Base-by-base conservation (phyloP, 345 rosid genomes). In the Gossypium ekmanianum region DNA sequence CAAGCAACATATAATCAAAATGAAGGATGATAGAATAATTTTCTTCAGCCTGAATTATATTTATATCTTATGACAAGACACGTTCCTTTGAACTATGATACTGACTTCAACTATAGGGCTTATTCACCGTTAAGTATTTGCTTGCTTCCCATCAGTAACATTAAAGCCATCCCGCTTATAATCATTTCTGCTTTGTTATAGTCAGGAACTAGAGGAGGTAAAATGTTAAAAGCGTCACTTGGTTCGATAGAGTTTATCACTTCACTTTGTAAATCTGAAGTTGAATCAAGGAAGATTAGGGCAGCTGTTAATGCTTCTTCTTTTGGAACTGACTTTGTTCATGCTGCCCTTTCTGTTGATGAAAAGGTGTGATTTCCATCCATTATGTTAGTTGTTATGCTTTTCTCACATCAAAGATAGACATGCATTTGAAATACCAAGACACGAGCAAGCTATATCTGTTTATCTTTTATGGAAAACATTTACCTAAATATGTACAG, bases 161-260 rank as follows among this genome's bases (percentile, higher is more conserved):
- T 70, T 48, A 52, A 52, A 51, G 52, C 11, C 47, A 70, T 70
- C 61, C 13, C 29, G 2, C 24, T 74, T 79, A 71, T 76, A 52
- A 51, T 71, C 26, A 57, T 74, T 80, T 76, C 47, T 77, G 48
- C 73, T 70, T 83, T 81, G 59, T 78, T 81, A 76, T 83, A 92
- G 97, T 81, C 93, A 82, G 88, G 85, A 84, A 79, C 81, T 77
- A 86, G 80, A 84, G 84, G 68, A 59, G 73, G 76, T 73, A 90
- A 83, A 83, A 63, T 74, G 78, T 80, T 87, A 81, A 87, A 83
- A 83, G 99, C 98, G 34, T 90, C 95, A 45, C 97, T 95, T 80
- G 99, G 99, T 73, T 95, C 99, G 34, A 82, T 95, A 43, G 99
- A 95, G 68, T 95, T 95, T 76, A 87, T 95, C 57, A 88, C 98